phyloP scores from a whole-genome alignment of 192 early-diverging fungal species.

The Entomortierella lignicola region DNA sequence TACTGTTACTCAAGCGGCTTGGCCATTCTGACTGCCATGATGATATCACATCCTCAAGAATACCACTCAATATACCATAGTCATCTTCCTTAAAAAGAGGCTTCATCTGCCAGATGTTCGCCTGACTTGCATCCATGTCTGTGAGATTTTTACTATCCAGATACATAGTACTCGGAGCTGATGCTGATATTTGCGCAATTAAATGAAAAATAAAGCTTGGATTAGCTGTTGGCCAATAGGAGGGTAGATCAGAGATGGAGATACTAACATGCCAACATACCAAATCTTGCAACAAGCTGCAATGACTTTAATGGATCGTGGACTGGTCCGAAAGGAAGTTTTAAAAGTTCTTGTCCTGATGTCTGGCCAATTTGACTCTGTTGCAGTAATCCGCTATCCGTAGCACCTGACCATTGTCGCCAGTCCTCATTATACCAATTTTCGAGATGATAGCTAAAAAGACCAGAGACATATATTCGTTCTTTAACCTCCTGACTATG shows the following conservation, averaged over 20 bases:
- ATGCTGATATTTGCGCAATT: slow-evolving; percentile 30
- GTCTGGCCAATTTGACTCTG: neutral
- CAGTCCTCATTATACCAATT: slow-evolving; percentile 66
- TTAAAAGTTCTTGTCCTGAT: neutral
- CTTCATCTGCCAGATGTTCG: slow-evolving; percentile 59
- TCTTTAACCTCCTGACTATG: slow-evolving; percentile 37
- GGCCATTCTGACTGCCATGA: slow-evolving; percentile 59
- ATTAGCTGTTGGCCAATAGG: too few relatives aligned
- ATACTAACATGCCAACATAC: neutral
- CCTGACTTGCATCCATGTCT: slow-evolving; percentile 66
- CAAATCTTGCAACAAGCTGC: slow-evolving; percentile 33
- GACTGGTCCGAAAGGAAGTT: slow-evolving; percentile 28
- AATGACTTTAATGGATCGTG: slow-evolving; percentile 38
- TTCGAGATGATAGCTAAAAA: slow-evolving; percentile 62
- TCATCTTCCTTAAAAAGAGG: slow-evolving; percentile 48
- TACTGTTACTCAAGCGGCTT: slow-evolving; percentile 27
- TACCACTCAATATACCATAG: slow-evolving; percentile 52
- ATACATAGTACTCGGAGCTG: slow-evolving; percentile 52
- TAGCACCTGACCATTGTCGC: slow-evolving; percentile 37
- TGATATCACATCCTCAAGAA: slow-evolving; percentile 56
- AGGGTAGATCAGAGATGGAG: too few relatives aligned
- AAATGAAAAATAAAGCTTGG: neutral
- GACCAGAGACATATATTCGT: slow-evolving; percentile 52
- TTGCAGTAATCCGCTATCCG: neutral
- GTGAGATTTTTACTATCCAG: slow-evolving; percentile 53